These are phyloP conservation scores for Exophiala oligosperma DNA, from an alignment of 2,329 filamentous ascomycete genomes.

Conservation along the genomic window DNA sequence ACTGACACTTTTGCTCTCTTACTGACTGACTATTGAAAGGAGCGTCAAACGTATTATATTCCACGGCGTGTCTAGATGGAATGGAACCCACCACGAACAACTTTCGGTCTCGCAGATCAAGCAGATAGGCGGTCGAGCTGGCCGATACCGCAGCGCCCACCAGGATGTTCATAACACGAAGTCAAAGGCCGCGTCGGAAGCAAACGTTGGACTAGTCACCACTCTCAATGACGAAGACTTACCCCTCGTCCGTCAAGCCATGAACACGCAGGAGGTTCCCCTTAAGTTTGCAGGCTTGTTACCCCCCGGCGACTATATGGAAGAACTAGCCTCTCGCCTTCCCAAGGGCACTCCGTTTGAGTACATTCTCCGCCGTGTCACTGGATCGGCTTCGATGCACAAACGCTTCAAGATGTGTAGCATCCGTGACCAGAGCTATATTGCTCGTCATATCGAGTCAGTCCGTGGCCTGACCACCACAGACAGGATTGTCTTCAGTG, in stretches of 20 bases:
- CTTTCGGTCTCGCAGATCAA: slow-evolving; percentile 79
- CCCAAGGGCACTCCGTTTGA: slow-evolving; percentile 77
- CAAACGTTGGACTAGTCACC: slow-evolving; percentile 70
- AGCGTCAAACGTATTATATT: slow-evolving; percentile 88
- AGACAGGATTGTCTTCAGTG: slow-evolving; percentile 75
- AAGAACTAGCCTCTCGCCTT: slow-evolving; percentile 79
- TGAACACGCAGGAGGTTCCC: slow-evolving; percentile 63
- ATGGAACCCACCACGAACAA: slow-evolving; percentile 57
- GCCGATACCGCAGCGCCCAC: slow-evolving; percentile 74
- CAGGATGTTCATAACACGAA: slow-evolving; percentile 44
- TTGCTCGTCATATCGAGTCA: slow-evolving; percentile 74
- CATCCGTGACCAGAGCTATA: slow-evolving; percentile 60
- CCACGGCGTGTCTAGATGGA: slow-evolving; percentile 72
- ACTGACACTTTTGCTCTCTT: slow-evolving; percentile 1
- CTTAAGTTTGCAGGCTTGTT: slow-evolving; percentile 71
- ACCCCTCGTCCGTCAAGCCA: slow-evolving; percentile 59
- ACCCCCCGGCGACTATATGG: slow-evolving; percentile 69
- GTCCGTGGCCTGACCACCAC: slow-evolving; percentile 65
- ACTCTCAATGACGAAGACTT: slow-evolving; percentile 73
- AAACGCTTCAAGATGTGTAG: slow-evolving; percentile 70
- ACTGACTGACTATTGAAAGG: slow-evolving; percentile 36
- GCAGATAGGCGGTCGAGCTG: slow-evolving; percentile 91
- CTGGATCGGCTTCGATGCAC: slow-evolving; percentile 66
- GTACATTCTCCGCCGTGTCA: slow-evolving; percentile 75
- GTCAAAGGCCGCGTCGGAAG: slow-evolving; percentile 4